Percentiles rank a stretch among this genome's conserved stretches.
Conservation (phyloP, 768 basidiomycete species). For the Boletus sp. region DNA sequence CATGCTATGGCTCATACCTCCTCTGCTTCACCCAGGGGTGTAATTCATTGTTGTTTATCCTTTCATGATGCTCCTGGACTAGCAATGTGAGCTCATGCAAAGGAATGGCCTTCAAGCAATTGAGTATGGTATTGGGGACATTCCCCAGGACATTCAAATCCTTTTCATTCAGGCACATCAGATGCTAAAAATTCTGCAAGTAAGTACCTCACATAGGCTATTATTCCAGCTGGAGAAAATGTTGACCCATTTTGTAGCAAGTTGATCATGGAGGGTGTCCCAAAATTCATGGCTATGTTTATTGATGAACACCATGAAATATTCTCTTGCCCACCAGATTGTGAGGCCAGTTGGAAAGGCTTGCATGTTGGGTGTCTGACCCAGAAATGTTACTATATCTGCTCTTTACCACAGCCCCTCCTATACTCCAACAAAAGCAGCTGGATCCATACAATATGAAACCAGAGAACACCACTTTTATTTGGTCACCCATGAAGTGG, state of each 20-base stretch:
- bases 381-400: not conserved
- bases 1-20: not conserved
- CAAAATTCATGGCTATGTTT: not conserved
- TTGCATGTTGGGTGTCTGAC: not conserved
- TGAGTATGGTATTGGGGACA: not conserved
- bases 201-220: not conserved
- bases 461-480: no score
- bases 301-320: not conserved
- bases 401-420: no score
- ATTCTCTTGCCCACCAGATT: not conserved
- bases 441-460: no score
- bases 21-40: not conserved
- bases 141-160: not conserved
- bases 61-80: not conserved
- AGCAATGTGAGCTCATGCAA: not conserved
- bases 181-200: not conserved
- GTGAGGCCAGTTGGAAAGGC: not conserved
- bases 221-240: not conserved
- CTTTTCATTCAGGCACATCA: not conserved
- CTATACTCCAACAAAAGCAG: no score
- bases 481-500: no score
- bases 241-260: not conserved
- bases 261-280: not conserved
- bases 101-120: not conserved
- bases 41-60: constrained; percentile 3